These are phyloP conservation scores for Tephrocybe sp. DNA, from an alignment of 768 basidiomycete genomes.

Conservation along the genomic window DNA sequence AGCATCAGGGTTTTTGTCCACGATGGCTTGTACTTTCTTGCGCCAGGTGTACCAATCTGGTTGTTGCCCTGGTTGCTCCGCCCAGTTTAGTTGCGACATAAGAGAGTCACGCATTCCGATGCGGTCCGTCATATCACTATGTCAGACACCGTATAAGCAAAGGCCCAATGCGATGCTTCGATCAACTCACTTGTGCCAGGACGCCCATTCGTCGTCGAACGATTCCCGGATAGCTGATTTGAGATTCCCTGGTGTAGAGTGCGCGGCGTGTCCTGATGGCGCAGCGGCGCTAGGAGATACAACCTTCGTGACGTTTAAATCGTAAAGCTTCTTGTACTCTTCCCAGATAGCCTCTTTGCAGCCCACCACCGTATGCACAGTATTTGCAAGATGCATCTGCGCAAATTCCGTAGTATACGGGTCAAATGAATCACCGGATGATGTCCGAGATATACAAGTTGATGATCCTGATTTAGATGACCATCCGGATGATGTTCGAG, in stretches of 20 bases:
- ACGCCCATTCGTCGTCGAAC: constrained; percentile 65
- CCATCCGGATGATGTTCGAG: not conserved
- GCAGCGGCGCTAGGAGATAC: not conserved
- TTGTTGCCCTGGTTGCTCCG: constrained; percentile 41
- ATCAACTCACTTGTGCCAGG: constrained; percentile 63
- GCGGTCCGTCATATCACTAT: constrained; percentile 75
- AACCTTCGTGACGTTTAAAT: constrained; percentile 17
- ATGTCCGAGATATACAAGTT: not conserved
- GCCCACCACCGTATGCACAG: constrained; percentile 50
- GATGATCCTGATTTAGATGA: not conserved
- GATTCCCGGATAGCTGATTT: constrained; percentile 42
- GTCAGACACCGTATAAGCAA: constrained; percentile 12
- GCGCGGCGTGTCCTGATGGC: constrained; percentile 4
- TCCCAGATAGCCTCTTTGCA: constrained; percentile 72
- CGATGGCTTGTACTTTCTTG: constrained; percentile 23
- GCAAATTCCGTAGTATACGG: constrained; percentile 35
- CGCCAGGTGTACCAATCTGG: constrained; percentile 58
- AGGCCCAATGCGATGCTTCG: not conserved
- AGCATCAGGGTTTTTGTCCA: not conserved
- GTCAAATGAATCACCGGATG: not conserved
- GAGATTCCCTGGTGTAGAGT: constrained; percentile 4
- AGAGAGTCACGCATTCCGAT: constrained; percentile 60
- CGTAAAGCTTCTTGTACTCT: constrained; percentile 54
- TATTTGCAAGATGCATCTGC: constrained; percentile 65
- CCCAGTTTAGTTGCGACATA: constrained; percentile 47